Base-by-base conservation (phyloP, 2,329 filamentous ascomycete genomes). In the Bipolaris bicolor region DNA sequence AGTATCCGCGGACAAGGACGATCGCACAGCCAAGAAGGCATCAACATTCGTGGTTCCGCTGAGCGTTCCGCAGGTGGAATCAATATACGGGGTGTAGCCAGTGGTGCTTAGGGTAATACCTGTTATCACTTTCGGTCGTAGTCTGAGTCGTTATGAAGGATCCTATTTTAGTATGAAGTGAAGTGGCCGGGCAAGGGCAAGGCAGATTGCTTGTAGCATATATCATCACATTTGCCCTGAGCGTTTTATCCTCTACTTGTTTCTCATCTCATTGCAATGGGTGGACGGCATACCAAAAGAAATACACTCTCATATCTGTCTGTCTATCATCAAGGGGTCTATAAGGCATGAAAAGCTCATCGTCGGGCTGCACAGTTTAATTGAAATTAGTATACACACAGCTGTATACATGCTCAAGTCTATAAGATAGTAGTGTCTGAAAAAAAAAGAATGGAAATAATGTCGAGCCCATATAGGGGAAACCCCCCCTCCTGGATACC, bases 51-150 rank as follows among this genome's bases (percentile, higher is more conserved):
- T 3, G 73, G 74, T 7, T 60, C 69, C 7, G 69, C 68, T 40
- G 57, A 64, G 61, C 48, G 60, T 33, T 48, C 39, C 15, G 64
- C 39, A 11, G 55, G 61, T 33, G 70, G 67, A 6, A 68, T 76
- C 54, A 69, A 66, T 29, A 76, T 76, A 24, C 62, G 69, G 7
- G 74, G 74, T 37, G 68, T 72, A 3, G 74, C 74, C 11, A 71
- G 68, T n/a, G 67, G 71, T 31, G 62, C 65, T 18, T 74, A 69
- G 61, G 29, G 29, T 31, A 31, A 13, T 31, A 13, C 10, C 29
- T 31, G 13, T 10, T 26, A 24, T n/a, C 22, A 41, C 16, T 29
- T 36, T 20, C 43, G 7, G 26, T 7, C 16, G 16, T 33, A 31
- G 16, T 20, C 43, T 18, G 43, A 31, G 16, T 31, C 5, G 15